Evolutionary conservation across 2,329 filamentous ascomycete species (phyloP).

Genomic region (Fusarium domesticum): DNA sequence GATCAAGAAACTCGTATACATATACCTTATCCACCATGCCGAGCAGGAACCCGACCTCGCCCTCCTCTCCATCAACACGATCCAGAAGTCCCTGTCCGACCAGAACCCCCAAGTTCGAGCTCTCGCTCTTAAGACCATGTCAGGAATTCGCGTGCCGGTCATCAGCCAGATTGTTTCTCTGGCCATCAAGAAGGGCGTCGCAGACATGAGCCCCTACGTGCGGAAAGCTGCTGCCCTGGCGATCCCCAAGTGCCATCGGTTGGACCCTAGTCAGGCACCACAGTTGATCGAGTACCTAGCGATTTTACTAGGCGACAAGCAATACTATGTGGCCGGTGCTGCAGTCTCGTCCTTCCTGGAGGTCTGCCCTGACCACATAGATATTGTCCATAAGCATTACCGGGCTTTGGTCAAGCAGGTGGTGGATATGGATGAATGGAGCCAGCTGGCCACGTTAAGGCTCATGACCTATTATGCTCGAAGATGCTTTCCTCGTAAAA

Average conservation of each 20-base stretch:
- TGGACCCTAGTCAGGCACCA: constrained; percentile 82
- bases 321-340: constrained; percentile 95
- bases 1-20: constrained; percentile 98
- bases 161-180: constrained; percentile 97
- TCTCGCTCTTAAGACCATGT: constrained; percentile 94
- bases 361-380: constrained; percentile 81
- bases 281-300: constrained; percentile 81
- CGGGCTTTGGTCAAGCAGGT: constrained; percentile 80
- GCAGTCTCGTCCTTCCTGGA: constrained; percentile 88
- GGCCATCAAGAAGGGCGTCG: constrained; percentile 89
- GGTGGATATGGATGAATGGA: constrained; percentile 99
- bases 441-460: constrained; percentile 77
- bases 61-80: constrained; percentile 95
- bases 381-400: constrained; percentile 90
- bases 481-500: constrained; percentile 77
- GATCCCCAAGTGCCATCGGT: constrained; percentile 90
- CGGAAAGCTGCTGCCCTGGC: constrained; percentile 89
- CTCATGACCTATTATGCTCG: constrained; percentile 83
- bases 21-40: constrained; percentile 94
- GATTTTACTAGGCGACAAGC: constrained; percentile 78
- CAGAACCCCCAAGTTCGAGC: constrained; percentile 86
- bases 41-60: constrained; percentile 95
- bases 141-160: constrained; percentile 91
- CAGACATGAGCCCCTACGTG: constrained; percentile 92
- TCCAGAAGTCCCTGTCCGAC: constrained; percentile 95